Conservation (phyloP, 1,284 basidiomycete genomes). For the Cystobasidium pallidum region DNA sequence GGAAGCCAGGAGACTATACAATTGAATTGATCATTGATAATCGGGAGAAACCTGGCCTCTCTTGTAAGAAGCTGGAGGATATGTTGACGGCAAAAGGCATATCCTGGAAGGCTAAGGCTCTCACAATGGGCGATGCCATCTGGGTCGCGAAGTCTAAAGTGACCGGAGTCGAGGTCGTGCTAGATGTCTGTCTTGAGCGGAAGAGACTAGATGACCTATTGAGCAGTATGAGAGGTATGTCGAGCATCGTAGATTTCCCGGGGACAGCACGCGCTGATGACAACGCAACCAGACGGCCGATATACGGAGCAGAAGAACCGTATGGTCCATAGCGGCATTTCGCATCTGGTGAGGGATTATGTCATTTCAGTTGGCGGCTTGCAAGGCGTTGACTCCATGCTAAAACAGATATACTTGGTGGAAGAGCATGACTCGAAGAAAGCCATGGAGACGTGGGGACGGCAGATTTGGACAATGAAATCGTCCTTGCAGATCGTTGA, state of each 20-base stretch:
- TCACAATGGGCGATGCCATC: slow-evolving; percentile 63
- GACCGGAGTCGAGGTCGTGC: slow-evolving; percentile 59
- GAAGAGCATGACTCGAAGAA: slow-evolving; percentile 60
- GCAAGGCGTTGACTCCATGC: slow-evolving; percentile 56
- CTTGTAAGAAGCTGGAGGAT: slow-evolving; percentile 53
- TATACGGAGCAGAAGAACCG: slow-evolving; percentile 63
- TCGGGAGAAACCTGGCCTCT: slow-evolving; percentile 57
- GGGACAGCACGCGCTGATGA: not conserved
- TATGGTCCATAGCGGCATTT: slow-evolving; percentile 51
- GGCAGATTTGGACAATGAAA: slow-evolving; percentile 57
- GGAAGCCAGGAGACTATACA: slow-evolving; percentile 60
- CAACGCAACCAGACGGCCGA: slow-evolving; percentile 54
- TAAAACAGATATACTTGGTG: slow-evolving; percentile 62
- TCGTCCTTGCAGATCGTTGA: slow-evolving; percentile 63
- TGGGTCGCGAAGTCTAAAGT: slow-evolving; percentile 59
- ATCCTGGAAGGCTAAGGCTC: slow-evolving; percentile 59
- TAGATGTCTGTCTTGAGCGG: slow-evolving; percentile 64
- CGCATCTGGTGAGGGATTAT: slow-evolving; percentile 7
- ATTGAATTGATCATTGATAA: slow-evolving; percentile 63
- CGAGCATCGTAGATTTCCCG: not conserved
- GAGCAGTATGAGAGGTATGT: slow-evolving; percentile 59
- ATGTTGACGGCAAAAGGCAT: slow-evolving; percentile 56
- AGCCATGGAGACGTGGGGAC: slow-evolving; percentile 51
- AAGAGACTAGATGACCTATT: slow-evolving; percentile 64
- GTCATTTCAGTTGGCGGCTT: slow-evolving; percentile 51